A percentile compares a stretch with the other conserved stretches of the same genome.
Evolutionary conservation across 768 basidiomycete genomes (phyloP).

Genomic region (Favolaschia claudopus): DNA sequence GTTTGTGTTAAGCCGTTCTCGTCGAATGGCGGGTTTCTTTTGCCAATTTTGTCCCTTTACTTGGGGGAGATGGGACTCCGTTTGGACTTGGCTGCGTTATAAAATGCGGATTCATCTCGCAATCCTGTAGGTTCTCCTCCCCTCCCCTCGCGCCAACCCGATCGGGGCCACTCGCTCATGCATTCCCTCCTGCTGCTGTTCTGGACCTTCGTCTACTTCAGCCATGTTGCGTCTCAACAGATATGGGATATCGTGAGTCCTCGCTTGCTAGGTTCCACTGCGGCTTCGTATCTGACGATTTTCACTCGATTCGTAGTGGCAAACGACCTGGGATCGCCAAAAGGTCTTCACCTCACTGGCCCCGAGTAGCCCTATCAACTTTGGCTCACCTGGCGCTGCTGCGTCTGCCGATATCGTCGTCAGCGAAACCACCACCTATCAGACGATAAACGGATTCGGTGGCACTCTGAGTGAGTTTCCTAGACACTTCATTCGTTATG

Average conservation of each 20-base stretch:
- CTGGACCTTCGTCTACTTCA: constrained; percentile 16
- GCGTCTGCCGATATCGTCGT: constrained; percentile 71
- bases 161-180: neutral
- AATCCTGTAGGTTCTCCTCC: neutral
- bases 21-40: too few relatives aligned
- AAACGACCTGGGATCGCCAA: constrained; percentile 62
- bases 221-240: constrained; percentile 50
- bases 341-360: constrained; percentile 59
- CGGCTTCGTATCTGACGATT: constrained; percentile 2
- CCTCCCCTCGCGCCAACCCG: neutral
- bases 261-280: neutral
- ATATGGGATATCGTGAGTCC: constrained; percentile 61
- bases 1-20: too few relatives aligned
- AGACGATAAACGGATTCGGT: constrained; percentile 73
- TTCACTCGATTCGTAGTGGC: constrained; percentile 50
- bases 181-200: neutral
- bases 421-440: constrained; percentile 59
- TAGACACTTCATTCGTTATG: constrained; percentile 13
- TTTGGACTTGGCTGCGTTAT: constrained; percentile 1
- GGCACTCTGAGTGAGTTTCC: constrained; percentile 60
- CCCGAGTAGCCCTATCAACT: constrained; percentile 60
- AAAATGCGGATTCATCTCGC: neutral
- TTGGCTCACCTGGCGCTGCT: constrained; percentile 59
- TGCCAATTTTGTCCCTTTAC: too few relatives aligned
- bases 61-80: too few relatives aligned